Base-by-base conservation (phyloP, 1,284 basidiomycete species). In the Takashimella tepidaria region DNA sequence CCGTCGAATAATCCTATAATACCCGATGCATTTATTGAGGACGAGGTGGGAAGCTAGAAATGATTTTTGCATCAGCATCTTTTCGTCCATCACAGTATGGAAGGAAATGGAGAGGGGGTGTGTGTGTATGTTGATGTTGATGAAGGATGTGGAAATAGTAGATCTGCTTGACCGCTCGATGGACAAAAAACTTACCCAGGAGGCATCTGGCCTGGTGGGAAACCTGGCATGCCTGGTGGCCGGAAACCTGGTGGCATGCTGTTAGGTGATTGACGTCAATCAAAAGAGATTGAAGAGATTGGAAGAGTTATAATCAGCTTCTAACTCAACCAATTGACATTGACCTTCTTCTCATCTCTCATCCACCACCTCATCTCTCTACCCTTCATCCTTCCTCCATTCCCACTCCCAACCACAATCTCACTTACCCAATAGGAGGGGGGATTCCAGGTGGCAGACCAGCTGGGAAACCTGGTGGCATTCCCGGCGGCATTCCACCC, bases 231-330 rank as follows among this genome's bases (percentile, higher is more conserved):
- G 27, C 87, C 86, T 56, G 86, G 87, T 20, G 87, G 87, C 55
- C 87, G 80, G 81, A 91, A 90, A 54, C 88, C 88, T 56, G 88
- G 88, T 45, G 87, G 87, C 58, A 73, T 73, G 52, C 73, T 70
- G 48, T 24, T 26, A 41, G 42, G 27, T 51, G 52, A 49, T 41
- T 26, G 4, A 25, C 5, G 21, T 3, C 23, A 41, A 20, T 19
- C 41, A n/a, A 27, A 20, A 24, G 43, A 8, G 37, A 44, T 45
- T 27, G 37, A 41, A 20, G 19, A 11, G 10, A 12, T 3, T 19
- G 6, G 37, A 46, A 11, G 22, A 20, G 26, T 13, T 4, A 21
- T 4, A 26, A 26, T 26, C 44, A 22, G 16, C 24, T 4, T 20
- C 21, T 26, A 22, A 16, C 19, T 6, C 16, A 41, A 19, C 2